Evolutionary conservation across 1,284 basidiomycete genomes (phyloP), one percentile per base, ranked within the genome.

Genomic region (Mixia osmundae): DNA sequence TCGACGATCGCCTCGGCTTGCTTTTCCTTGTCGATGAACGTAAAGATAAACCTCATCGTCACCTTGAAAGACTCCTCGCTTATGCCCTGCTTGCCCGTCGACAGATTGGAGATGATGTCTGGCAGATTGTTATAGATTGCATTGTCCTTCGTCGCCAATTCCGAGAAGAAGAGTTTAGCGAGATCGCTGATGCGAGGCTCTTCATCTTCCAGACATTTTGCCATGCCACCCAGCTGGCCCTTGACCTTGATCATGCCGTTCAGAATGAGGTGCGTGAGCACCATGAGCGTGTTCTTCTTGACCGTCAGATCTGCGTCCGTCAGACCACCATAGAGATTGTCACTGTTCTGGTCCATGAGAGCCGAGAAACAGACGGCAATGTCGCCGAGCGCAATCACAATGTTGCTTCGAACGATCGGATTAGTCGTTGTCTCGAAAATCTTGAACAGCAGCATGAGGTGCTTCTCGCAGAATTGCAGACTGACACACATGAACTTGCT

Each of bases 221-320:
- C 91, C 85, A 99, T 94, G 63, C 95, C 91, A 23, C 91, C 89
- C 3, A 95, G 64, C 55, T 97, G 89, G 1, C 91, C 91, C 58
- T 97, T 97, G 52, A 95, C 89, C 57, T 97, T 97, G 64, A 94
- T 82, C 89, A 95, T 95, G 1, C 89, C 89, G 52, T 95, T 95
- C 44, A 95, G 59, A 52, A 97, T 97, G 44, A 97, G 60, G 57
- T 97, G 87, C 3, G 89, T 95, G 41, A 97, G 64, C 32, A 97
- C 89, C 89, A 97, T 97, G 33, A 97, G 66, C 29, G 89, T 94
- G 59, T 95, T 94, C 65, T 97, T 95, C 71, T 95, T 97, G 43
- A 97, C 89, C 30, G 76, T 69, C 4, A 80, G 61, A 52, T 94
- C 72, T 15, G 61, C 57, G 55, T 97, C 89, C 7, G 75, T 72